A percentile compares a stretch with the other conserved stretches of the same genome.
Conservation (phyloP, 495 filamentous ascomycete genomes). For the Amniculicola lignicola region DNA sequence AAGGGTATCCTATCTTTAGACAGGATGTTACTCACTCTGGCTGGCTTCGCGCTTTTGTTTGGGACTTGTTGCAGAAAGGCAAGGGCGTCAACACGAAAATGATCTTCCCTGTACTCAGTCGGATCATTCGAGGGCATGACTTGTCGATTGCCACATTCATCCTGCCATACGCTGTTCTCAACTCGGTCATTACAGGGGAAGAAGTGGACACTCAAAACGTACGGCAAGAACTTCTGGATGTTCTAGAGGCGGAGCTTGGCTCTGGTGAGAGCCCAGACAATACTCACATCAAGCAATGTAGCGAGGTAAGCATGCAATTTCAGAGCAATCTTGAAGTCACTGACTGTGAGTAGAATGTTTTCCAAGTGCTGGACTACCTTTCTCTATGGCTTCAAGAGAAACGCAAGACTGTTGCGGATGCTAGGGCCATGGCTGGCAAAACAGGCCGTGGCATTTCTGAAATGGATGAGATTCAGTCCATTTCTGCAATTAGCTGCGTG, state of each 20-base stretch:
- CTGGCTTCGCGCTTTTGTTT: constrained; percentile 77
- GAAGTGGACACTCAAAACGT: constrained; percentile 64
- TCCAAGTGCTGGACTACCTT: constrained; percentile 85
- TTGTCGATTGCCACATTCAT: constrained; percentile 79
- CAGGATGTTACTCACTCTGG: constrained; percentile 61
- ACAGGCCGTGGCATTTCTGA: constrained; percentile 36
- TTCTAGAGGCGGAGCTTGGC: constrained; percentile 61
- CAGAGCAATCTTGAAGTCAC: neutral
- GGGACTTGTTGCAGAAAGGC: constrained; percentile 73
- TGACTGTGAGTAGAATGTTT: constrained; percentile 63
- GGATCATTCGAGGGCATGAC: constrained; percentile 78
- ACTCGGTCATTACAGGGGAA: constrained; percentile 68
- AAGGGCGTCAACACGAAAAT: constrained; percentile 64
- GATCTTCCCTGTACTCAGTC: constrained; percentile 75
- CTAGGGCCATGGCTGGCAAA: constrained; percentile 33
- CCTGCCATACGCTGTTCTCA: constrained; percentile 77
- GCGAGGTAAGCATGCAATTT: constrained; percentile 61
- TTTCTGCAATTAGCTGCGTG: constrained; percentile 58
- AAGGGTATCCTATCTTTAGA: constrained; percentile 74
- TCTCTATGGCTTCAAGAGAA: constrained; percentile 84
- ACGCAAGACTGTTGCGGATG: constrained; percentile 53
- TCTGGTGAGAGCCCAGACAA: constrained; percentile 52
- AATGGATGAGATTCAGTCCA: constrained; percentile 38
- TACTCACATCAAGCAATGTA: constrained; percentile 74
- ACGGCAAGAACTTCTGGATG: constrained; percentile 63